Base-by-base conservation (phyloP, 805 yeast species). In the Metschnikowia lochheadii region DNA sequence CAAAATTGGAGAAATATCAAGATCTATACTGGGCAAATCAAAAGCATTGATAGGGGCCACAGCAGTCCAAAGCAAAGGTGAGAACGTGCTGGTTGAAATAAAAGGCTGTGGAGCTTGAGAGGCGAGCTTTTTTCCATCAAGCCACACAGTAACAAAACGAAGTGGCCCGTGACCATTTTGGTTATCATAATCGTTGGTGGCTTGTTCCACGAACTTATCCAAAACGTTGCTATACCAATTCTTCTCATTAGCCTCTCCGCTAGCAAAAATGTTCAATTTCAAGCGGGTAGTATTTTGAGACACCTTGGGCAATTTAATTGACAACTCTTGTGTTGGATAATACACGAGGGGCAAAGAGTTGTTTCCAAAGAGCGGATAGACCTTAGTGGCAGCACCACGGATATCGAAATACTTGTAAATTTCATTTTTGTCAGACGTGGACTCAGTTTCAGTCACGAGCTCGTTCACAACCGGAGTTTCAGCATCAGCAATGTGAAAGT, bases 51-150 rank as follows among this genome's bases (percentile, higher is more conserved):
- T 75, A 2, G 88, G 83, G 6, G 89, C 96, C 53, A 87, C 80
- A 3, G 95, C 89, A 45, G 78, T 75, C 96, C 96, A 89, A 43
- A 89, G 68, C 3, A 84, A 75, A 1, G 96, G 96, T 1, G 90
- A 79, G 33, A 83, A 68, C 2, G 96, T 96, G 6, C 96, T 96
- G 1, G 96, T 82, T 68, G 76, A 89, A 14, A 89, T 77, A 6
- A 83, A 80, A 1, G 92, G 91, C 56, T 79, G 81, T 2, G 96
- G 95, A 23, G 82, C 71, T 29, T 78, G 78, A 3, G 82, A 69
- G 2, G 84, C 84, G 6, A 88, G 78, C 46, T 85, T 75, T 23
- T 73, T 57, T 31, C 79, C 88, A 56, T 83, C 77, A 42, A 85
- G 68, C 55, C 72, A 84, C 4, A 87, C 81, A 56, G 84, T 81